Conservation (phyloP, 2,329 filamentous ascomycete species). For the Aspergillus hiratsukae region DNA sequence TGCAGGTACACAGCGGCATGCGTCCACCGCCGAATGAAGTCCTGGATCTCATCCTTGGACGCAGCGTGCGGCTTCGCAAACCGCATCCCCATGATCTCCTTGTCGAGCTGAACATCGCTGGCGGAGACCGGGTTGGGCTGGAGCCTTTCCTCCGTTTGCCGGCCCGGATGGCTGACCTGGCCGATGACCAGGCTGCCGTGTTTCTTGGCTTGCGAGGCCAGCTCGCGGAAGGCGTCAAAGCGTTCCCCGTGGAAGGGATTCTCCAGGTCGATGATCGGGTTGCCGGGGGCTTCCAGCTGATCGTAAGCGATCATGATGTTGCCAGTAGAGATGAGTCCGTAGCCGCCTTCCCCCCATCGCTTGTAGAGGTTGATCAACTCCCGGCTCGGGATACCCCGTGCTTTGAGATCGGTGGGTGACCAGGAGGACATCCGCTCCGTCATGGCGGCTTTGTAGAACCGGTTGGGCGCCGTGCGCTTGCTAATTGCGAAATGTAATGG, state of each 20-base stretch:
- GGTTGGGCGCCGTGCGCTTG: slow-evolving; percentile 55
- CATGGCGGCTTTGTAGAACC: slow-evolving; percentile 67
- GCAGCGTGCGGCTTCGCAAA: slow-evolving; percentile 35
- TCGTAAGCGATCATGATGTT: slow-evolving; percentile 63
- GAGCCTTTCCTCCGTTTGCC: slow-evolving; percentile 47
- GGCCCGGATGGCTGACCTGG: slow-evolving; percentile 61
- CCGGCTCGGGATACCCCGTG: slow-evolving; percentile 52
- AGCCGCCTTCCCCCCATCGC: slow-evolving; percentile 56
- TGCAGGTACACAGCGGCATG: slow-evolving; percentile 59
- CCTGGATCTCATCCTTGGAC: slow-evolving; percentile 38
- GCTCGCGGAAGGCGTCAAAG: slow-evolving; percentile 55
- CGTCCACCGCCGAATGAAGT: slow-evolving; percentile 57
- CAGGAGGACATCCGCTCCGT: slow-evolving; percentile 60
- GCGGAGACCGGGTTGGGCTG: slow-evolving; percentile 50
- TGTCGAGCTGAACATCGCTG: slow-evolving; percentile 45
- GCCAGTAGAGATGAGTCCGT: slow-evolving; percentile 56
- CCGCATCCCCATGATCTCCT: slow-evolving; percentile 24
- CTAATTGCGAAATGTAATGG: slow-evolving; percentile 51
- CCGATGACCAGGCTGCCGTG: slow-evolving; percentile 56
- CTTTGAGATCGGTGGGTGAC: slow-evolving; percentile 49
- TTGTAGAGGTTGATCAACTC: slow-evolving; percentile 55
- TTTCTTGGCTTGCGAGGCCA: slow-evolving; percentile 53
- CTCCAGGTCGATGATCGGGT: slow-evolving; percentile 55
- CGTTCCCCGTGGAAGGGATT: slow-evolving; percentile 51
- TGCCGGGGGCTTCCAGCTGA: slow-evolving; percentile 53